A percentile compares a stretch with the other conserved stretches of the same genome.
These are phyloP conservation scores for Colletotrichum karsti DNA, from an alignment of 2,329 filamentous ascomycete species.

Conservation along the genomic window DNA sequence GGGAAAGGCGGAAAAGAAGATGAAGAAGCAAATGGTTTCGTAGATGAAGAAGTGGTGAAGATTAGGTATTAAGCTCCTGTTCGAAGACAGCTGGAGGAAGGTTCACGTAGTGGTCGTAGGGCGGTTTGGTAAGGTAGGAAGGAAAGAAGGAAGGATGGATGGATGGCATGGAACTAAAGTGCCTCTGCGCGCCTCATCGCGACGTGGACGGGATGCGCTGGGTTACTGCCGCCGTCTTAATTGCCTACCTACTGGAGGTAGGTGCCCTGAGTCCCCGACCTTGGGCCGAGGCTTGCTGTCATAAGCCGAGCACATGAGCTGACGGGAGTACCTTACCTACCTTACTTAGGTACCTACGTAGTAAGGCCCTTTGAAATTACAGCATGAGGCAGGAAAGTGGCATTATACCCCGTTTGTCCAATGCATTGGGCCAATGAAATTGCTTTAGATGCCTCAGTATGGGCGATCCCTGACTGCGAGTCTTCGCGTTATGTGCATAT, in stretches of 20 bases:
- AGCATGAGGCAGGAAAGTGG: slow-evolving; percentile 16
- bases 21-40: neutral
- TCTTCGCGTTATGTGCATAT: neutral
- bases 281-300: slow-evolving; percentile 17
- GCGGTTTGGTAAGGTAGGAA: neutral
- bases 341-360: neutral
- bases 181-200: slow-evolving; percentile 15
- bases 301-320: neutral
- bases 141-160: neutral
- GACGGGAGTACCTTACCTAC: neutral
- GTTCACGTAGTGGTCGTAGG: neutral
- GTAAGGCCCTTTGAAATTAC: neutral
- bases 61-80: neutral
- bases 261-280: neutral
- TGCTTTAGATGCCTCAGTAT: slow-evolving; percentile 12
- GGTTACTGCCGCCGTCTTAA: neutral
- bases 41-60: neutral
- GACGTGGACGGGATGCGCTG: neutral
- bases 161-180: neutral
- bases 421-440: slow-evolving; percentile 25
- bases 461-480: neutral
- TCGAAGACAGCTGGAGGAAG: neutral
- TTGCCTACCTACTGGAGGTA: neutral
- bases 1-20: neutral
- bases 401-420: neutral